phyloP scores from a whole-genome alignment of 257 asterid species.

The Solanum gandarillasii region DNA sequence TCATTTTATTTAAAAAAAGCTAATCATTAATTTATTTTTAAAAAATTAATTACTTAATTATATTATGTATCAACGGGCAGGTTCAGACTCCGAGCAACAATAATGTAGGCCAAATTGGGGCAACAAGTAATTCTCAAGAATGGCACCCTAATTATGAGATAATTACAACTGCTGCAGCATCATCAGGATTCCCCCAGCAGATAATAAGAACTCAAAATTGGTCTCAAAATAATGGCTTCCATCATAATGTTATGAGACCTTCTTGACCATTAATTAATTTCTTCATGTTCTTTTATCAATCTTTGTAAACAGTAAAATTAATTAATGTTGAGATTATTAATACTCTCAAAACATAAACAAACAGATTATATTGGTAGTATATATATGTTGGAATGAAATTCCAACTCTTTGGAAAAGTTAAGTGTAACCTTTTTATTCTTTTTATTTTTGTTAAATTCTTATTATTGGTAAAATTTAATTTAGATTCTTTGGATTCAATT shows the following conservation, averaged over 20 bases:
- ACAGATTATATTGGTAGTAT: neutral
- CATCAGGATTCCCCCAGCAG: slow-evolving; percentile 89
- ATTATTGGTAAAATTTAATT: neutral
- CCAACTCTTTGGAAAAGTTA: neutral
- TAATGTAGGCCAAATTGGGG: slow-evolving; percentile 22
- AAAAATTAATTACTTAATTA: neutral
- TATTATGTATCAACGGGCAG: neutral
- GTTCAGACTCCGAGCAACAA: slow-evolving; percentile 36
- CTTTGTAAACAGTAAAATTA: neutral
- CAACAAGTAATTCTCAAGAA: slow-evolving; percentile 12
- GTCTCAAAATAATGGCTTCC: slow-evolving; percentile 52
- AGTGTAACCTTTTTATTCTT: neutral
- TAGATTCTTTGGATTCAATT: neutral
- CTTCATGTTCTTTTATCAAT: neutral
- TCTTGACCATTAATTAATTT: neutral
- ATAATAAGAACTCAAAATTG: slow-evolving; percentile 35
- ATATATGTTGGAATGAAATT: neutral
- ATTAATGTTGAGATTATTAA: neutral
- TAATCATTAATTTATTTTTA: neutral
- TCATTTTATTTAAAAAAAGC: neutral
- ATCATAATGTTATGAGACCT: slow-evolving; percentile 44
- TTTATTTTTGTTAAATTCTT: neutral
- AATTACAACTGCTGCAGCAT: slow-evolving; percentile 84
- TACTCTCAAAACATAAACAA: slow-evolving; percentile 8
- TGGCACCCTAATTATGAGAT: slow-evolving; percentile 20